A percentile compares a stretch with the other conserved stretches of the same genome.
These are phyloP conservation scores for Fusarium concolor DNA, from an alignment of 2,329 filamentous ascomycete species.

Conservation along the genomic window DNA sequence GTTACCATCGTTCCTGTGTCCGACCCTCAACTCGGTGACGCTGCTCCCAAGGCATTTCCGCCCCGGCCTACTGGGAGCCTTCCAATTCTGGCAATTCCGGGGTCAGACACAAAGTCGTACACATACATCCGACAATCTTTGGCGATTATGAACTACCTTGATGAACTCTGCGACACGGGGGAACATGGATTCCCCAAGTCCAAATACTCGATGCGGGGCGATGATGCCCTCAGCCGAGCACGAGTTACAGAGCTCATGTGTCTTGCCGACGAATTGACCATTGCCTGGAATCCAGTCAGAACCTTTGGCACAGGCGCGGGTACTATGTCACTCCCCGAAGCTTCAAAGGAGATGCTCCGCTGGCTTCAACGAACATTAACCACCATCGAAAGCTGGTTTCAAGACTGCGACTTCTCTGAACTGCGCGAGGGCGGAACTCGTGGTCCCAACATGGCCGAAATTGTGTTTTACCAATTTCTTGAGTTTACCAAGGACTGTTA, in stretches of 20 bases:
- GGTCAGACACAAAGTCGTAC: no score
- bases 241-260: background rate
- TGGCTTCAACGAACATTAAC: background rate
- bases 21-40: background rate
- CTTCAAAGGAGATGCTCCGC: background rate
- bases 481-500: background rate
- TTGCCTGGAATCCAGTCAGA: background rate
- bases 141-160: background rate
- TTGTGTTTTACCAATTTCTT: background rate
- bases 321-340: background rate
- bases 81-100: background rate
- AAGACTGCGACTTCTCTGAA: background rate
- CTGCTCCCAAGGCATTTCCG: background rate
- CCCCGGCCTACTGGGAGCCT: background rate
- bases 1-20: background rate
- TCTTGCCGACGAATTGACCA: background rate
- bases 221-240: background rate
- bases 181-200: background rate
- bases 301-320: background rate
- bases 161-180: background rate
- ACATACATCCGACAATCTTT: background rate
- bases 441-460: background rate
- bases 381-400: background rate
- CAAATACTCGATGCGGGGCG: background rate
- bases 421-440: background rate